Evolutionary conservation across 179 eudicot genomes (phyloP).

Genomic region (Drosera spatulata): DNA sequence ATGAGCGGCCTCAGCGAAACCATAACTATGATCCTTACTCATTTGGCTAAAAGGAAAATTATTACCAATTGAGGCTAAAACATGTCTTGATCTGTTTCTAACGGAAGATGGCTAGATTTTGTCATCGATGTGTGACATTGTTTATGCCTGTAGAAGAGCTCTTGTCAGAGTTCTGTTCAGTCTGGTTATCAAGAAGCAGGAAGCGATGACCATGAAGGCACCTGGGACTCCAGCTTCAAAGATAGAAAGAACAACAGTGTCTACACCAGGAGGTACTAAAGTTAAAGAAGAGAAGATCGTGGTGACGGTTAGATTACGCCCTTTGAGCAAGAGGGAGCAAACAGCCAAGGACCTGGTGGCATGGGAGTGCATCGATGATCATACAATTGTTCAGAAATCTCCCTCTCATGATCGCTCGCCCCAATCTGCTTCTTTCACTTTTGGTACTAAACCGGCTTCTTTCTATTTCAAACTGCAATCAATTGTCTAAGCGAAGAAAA

Average conservation of each 20-base stretch:
- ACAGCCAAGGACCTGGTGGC: conserved; percentile 66
- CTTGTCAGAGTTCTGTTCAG: not conserved
- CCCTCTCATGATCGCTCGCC: conserved; percentile 49
- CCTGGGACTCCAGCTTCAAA: conserved; percentile 65
- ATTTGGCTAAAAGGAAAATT: no score
- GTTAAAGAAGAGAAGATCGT: conserved; percentile 81
- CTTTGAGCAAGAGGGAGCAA: conserved; percentile 70
- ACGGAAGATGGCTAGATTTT: not conserved
- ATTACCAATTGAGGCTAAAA: no score
- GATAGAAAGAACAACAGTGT: conserved; percentile 53
- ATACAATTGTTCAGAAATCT: conserved; percentile 55
- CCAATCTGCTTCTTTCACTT: conserved; percentile 53
- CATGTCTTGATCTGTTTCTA: not conserved
- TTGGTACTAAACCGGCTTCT: conserved; percentile 37
- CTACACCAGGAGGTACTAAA: conserved; percentile 77
- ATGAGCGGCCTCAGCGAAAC: no score
- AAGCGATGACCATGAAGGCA: not conserved
- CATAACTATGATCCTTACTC: no score
- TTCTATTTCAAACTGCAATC: not conserved
- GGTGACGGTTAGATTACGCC: conserved; percentile 81
- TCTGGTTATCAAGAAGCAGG: not conserved
- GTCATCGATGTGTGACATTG: no score
- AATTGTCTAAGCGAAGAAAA: no score
- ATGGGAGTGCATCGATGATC: conserved; percentile 87
- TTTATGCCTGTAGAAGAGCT: no score